A percentile compares a stretch with the other conserved stretches of the same genome.
Evolutionary conservation across 2,329 filamentous ascomycete species (phyloP).

Genomic region (Neurospora sp.): DNA sequence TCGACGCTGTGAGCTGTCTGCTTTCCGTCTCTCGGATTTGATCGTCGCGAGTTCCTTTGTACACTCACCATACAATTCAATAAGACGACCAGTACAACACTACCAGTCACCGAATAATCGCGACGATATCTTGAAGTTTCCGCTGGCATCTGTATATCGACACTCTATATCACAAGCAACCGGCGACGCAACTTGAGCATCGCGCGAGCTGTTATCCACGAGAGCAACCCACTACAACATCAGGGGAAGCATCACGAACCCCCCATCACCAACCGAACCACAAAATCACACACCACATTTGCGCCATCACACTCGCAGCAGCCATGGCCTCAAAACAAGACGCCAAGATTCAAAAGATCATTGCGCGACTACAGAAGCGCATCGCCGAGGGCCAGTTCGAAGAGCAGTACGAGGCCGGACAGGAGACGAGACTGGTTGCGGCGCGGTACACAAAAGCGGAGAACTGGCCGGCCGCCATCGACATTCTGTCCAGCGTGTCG

Average conservation of each 20-base stretch:
- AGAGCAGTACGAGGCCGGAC: conserved; percentile 78
- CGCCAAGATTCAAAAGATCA: conserved; percentile 47
- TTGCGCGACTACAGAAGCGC: conserved; percentile 65
- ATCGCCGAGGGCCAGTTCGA: conserved; percentile 47
- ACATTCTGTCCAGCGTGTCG: conserved; percentile 77
- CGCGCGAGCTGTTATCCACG: background rate
- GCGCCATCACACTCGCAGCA: background rate
- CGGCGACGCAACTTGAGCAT: background rate
- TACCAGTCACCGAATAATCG: background rate
- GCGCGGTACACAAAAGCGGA: conserved; percentile 83
- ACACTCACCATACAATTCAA: background rate
- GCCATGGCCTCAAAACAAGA: conserved; percentile 23
- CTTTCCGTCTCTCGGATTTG: background rate
- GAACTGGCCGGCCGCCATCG: conserved; percentile 77
- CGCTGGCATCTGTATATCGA: background rate
- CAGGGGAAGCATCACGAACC: background rate
- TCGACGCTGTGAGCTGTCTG: background rate
- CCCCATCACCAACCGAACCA: background rate
- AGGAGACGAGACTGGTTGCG: conserved; percentile 92
- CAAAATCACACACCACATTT: background rate
- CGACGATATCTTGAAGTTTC: background rate
- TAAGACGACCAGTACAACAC: background rate
- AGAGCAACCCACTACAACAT: background rate
- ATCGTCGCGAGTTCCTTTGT: background rate
- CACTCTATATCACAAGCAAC: background rate